phyloP scores from a whole-genome alignment of 805 yeast genomes.

The Monosporozyma aerobia region DNA sequence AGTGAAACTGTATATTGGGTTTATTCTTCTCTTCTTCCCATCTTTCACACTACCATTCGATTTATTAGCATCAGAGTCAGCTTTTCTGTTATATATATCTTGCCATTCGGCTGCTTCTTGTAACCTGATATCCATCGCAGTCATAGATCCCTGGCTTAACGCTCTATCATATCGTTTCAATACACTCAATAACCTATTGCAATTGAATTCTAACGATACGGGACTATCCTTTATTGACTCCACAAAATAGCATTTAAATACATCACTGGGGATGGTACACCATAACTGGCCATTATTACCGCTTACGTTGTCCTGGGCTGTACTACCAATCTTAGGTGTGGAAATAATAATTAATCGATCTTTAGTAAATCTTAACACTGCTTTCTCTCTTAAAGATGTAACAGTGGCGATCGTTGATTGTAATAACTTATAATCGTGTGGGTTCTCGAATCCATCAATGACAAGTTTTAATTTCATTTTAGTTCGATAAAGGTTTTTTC shows the following conservation, averaged over 20 bases:
- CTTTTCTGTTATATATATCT: slow-evolving; percentile 3
- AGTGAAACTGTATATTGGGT: slow-evolving; percentile 22
- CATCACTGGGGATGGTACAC: slow-evolving; percentile 28
- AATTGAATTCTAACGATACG: slow-evolving; percentile 26
- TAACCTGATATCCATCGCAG: slow-evolving; percentile 23
- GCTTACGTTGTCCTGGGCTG: background rate
- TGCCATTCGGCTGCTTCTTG: slow-evolving; percentile 24
- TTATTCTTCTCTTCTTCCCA: slow-evolving; percentile 6
- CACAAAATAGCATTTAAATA: slow-evolving; percentile 21
- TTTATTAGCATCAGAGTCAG: background rate
- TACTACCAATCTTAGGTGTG: slow-evolving; percentile 18
- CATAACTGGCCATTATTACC: slow-evolving; percentile 23
- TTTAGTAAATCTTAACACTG: slow-evolving; percentile 25
- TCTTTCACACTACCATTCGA: background rate
- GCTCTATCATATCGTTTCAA: slow-evolving; percentile 25
- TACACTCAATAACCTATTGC: slow-evolving; percentile 25
- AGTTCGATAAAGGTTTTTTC: background rate
- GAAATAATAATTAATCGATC: slow-evolving; percentile 26
- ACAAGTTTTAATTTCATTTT: slow-evolving; percentile 24
- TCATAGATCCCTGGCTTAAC: slow-evolving; percentile 21
- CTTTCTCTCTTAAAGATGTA: slow-evolving; percentile 26
- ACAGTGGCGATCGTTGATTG: slow-evolving; percentile 26
- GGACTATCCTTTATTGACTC: slow-evolving; percentile 23
- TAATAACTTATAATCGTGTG: slow-evolving; percentile 27
- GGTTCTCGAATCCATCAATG: slow-evolving; percentile 22